Base-by-base conservation (phyloP, 495 filamentous ascomycete species). In the Penicillium salamii region DNA sequence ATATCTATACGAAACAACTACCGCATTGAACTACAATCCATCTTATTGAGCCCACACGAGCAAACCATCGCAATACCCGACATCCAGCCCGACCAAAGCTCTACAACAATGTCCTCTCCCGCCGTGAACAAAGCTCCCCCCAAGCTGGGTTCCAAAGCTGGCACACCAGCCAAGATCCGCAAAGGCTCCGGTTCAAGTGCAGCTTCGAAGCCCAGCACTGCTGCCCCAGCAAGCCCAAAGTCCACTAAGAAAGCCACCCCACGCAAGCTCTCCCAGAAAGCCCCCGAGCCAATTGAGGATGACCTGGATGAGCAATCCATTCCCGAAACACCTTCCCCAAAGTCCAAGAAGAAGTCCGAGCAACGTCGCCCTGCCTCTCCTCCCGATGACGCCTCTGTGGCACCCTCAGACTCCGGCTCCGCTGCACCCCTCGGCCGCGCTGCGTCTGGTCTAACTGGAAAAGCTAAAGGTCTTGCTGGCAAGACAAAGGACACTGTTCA, bases 81-180 rank as follows among this genome's bases (percentile, higher is more conserved):
- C 42, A 31, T 7, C 21, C 19, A 49, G 26, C 21, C 7, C 17
- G 29, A n/a, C 9, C 34, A 28, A 51, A 24, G 18, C 7, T 42
- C 19, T 39, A 48, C 5, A 37, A 55, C 8, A 8, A 65, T 65
- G 61, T 51, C 61, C 5, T 56, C 59, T 19, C 52, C 59, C 17
- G 47, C 58, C 4, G 53, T 57, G 45, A 53, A 21, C 38, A 65
- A 57, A 57, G 58, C 55, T 39, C 53, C 61, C 8, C 58, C 48
- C 9, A 65, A 62, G 51, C 34, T 65, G 7, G 59, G 58, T 23
- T 59, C 58, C 1, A 62, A 65, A 35, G 26, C 57, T 21, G 50
- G 41, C 14, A 79, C 77, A 13, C 77, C 78, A n/a, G 67, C 76
- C 36, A 81, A 80, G 54, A 47, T 68, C 6, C 69, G 70, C 49